These are phyloP conservation scores for Eucalyptus albens DNA, from an alignment of 345 rosid genomes.

Conservation along the genomic window DNA sequence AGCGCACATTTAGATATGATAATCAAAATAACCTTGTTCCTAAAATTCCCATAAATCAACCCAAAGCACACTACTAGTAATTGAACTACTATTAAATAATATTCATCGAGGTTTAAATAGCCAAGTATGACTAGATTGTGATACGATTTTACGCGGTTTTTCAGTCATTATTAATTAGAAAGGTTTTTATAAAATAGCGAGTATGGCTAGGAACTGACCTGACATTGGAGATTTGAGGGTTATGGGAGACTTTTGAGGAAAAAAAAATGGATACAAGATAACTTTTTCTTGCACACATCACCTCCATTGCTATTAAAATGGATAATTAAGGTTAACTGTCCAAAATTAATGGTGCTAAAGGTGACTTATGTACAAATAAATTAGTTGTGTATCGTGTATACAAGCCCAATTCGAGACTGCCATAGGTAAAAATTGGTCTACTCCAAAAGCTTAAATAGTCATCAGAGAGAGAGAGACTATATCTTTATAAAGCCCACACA, in stretches of 20 bases:
- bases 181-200: background rate
- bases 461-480: background rate
- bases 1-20: background rate
- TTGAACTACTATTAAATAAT: background rate
- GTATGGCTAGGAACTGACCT: background rate
- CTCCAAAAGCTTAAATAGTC: background rate
- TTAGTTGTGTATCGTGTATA: background rate
- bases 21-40: background rate
- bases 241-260: background rate
- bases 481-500: background rate
- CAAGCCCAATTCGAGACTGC: background rate
- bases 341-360: background rate
- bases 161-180: background rate
- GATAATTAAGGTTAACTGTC: background rate
- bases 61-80: background rate
- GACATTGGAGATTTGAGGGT: background rate
- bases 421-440: background rate
- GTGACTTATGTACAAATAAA: background rate
- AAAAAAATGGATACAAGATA: background rate
- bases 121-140: background rate
- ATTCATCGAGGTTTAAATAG: background rate
- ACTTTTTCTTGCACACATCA: background rate
- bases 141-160: background rate
- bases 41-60: background rate
- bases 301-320: background rate